These are phyloP conservation scores for Lodderomyces parapsilosis DNA, from an alignment of 1,139 yeast genomes.

Conservation along the genomic window DNA sequence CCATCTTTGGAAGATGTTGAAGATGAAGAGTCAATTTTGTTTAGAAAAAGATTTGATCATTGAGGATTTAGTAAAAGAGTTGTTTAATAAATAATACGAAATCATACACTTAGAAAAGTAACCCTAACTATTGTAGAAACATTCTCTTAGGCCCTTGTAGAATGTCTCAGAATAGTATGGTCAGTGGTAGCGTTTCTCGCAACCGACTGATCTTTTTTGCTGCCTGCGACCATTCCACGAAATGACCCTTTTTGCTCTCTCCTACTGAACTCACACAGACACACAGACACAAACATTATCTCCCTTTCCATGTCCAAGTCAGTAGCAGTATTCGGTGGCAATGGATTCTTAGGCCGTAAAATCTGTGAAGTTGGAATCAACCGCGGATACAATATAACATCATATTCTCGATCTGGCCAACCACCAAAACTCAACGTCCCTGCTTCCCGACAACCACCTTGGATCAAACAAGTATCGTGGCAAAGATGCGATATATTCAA, in stretches of 20 bases:
- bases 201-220: too few relatives aligned
- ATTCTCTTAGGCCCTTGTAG: too few relatives aligned
- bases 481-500: slow-evolving; percentile 64
- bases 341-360: slow-evolving; percentile 74
- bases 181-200: too few relatives aligned
- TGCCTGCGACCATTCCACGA: too few relatives aligned
- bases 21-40: slow-evolving; percentile 45
- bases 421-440: slow-evolving; percentile 42
- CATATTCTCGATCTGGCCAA: slow-evolving; percentile 60
- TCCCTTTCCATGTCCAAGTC: slow-evolving; percentile 19
- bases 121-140: too few relatives aligned
- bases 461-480: slow-evolving; percentile 70
- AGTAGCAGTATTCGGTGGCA: slow-evolving; percentile 80
- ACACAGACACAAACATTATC: neutral
- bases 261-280: neutral
- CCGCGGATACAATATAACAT: slow-evolving; percentile 62
- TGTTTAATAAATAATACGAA: too few relatives aligned
- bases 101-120: too few relatives aligned
- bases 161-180: too few relatives aligned
- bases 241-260: too few relatives aligned
- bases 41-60: slow-evolving; percentile 40
- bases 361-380: slow-evolving; percentile 68
- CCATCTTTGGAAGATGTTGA: slow-evolving; percentile 44
- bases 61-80: too few relatives aligned
- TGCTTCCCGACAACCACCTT: slow-evolving; percentile 20